These are phyloP conservation scores for Paecilomyces sp. DNA, from an alignment of 2,329 filamentous ascomycete genomes.

Conservation along the genomic window DNA sequence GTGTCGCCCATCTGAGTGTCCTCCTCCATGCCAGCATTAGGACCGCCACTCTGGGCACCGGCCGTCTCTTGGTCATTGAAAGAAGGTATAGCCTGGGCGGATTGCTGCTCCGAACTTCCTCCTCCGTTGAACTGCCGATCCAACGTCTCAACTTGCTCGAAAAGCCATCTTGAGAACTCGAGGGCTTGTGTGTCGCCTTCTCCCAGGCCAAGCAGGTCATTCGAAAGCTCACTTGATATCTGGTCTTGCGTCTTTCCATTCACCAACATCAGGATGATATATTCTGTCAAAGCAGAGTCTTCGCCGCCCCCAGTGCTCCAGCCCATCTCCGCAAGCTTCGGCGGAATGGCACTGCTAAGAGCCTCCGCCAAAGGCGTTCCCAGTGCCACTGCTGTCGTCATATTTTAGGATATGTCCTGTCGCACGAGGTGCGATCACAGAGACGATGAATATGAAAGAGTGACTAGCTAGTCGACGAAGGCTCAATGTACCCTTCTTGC, in stretches of 20 bases:
- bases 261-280: constrained; percentile 93
- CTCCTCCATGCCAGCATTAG: constrained; percentile 48
- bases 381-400: constrained; percentile 70
- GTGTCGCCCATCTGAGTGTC: constrained; percentile 68
- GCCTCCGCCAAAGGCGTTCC: constrained; percentile 80
- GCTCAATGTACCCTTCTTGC: not conserved
- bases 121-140: constrained; percentile 56
- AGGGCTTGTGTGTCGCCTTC: constrained; percentile 76
- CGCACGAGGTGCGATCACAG: constrained; percentile 2
- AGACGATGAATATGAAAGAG: constrained; percentile 1
- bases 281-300: constrained; percentile 83
- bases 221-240: constrained; percentile 79
- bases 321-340: constrained; percentile 85
- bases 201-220: constrained; percentile 73
- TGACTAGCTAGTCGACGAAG: not conserved
- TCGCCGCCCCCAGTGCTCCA: constrained; percentile 79
- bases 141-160: constrained; percentile 69
- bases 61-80: constrained; percentile 29
- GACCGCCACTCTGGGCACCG: constrained; percentile 3
- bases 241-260: constrained; percentile 91
- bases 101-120: constrained; percentile 16
- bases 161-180: constrained; percentile 89
- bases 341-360: constrained; percentile 74
- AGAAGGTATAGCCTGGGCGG: constrained; percentile 24
- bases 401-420: constrained; percentile 33